Evolutionary conservation across 2,329 filamentous ascomycete species (phyloP).

Genomic region (Colletotrichum lupini): DNA sequence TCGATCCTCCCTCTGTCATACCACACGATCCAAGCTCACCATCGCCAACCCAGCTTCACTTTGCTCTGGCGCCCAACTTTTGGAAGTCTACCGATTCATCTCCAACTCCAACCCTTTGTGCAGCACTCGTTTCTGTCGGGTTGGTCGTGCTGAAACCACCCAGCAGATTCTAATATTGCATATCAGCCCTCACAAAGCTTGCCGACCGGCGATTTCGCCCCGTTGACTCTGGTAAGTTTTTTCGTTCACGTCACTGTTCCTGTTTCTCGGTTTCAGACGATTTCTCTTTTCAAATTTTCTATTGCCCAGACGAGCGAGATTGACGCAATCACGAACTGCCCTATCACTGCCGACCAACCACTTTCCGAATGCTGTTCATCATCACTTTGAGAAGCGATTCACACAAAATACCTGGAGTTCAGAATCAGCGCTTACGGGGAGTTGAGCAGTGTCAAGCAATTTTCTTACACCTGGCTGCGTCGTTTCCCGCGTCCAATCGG

Average conservation of each 20-base stretch:
- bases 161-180: constrained; percentile 48
- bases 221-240: constrained; percentile 8
- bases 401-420: not conserved
- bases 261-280: not conserved
- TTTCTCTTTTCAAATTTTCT: not conserved
- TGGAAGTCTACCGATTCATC: constrained; percentile 20
- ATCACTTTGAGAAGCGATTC: not conserved
- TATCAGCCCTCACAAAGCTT: constrained; percentile 49
- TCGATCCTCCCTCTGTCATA: not conserved
- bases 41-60: constrained; percentile 6
- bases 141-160: not conserved
- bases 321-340: not conserved
- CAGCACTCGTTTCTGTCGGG: not conserved
- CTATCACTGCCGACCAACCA: not conserved
- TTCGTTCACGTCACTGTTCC: not conserved
- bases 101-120: not conserved
- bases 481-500: not conserved
- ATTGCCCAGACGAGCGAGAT: not conserved
- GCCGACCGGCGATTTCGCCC: not conserved
- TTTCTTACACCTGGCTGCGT: not conserved
- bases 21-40: not conserved
- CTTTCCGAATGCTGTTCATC: not conserved
- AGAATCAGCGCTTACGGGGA: too few species aligned
- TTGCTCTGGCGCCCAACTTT: constrained; percentile 22
- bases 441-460: not conserved